Evolutionary conservation across 2,329 filamentous ascomycete species (phyloP).

Genomic region (Grosmannia penicillata): DNA sequence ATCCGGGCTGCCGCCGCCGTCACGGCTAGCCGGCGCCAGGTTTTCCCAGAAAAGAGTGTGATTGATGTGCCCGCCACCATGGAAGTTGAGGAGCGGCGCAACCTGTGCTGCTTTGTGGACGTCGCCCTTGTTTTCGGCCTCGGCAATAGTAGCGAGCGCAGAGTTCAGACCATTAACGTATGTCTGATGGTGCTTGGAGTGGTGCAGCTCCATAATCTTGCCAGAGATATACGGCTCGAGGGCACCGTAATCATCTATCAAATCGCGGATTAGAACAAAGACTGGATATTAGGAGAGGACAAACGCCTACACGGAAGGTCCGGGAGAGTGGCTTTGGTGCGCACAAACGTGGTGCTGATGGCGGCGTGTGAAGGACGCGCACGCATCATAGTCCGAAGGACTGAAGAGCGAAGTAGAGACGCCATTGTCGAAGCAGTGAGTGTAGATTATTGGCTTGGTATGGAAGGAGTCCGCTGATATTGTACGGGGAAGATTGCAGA

Average conservation of each 20-base stretch:
- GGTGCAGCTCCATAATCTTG: constrained; percentile 72
- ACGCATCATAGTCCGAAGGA: constrained; percentile 57
- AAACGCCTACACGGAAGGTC: constrained; percentile 49
- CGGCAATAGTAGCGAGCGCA: constrained; percentile 43
- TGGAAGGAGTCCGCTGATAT: no score
- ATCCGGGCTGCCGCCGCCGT: constrained; percentile 44
- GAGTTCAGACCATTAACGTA: constrained; percentile 66
- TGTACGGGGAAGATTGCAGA: background rate
- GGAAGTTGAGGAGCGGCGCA: constrained; percentile 57
- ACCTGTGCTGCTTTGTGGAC: constrained; percentile 31
- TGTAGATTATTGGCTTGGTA: background rate
- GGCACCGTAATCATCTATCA: constrained; percentile 96
- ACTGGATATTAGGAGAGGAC: background rate
- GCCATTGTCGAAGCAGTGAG: constrained; percentile 3
- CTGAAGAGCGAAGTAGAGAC: constrained; percentile 31
- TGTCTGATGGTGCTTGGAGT: constrained; percentile 64
- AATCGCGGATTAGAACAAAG: background rate
- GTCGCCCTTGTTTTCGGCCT: constrained; percentile 50
- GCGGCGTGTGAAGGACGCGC: constrained; percentile 49
- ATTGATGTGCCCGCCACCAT: constrained; percentile 86
- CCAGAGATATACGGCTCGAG: constrained; percentile 71
- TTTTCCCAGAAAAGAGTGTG: constrained; percentile 89
- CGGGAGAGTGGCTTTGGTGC: constrained; percentile 84
- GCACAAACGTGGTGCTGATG: constrained; percentile 59
- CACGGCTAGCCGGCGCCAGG: constrained; percentile 51